Evolutionary conservation across 441 rosid genomes (phyloP).

Genomic region (Pelargonium australe): DNA sequence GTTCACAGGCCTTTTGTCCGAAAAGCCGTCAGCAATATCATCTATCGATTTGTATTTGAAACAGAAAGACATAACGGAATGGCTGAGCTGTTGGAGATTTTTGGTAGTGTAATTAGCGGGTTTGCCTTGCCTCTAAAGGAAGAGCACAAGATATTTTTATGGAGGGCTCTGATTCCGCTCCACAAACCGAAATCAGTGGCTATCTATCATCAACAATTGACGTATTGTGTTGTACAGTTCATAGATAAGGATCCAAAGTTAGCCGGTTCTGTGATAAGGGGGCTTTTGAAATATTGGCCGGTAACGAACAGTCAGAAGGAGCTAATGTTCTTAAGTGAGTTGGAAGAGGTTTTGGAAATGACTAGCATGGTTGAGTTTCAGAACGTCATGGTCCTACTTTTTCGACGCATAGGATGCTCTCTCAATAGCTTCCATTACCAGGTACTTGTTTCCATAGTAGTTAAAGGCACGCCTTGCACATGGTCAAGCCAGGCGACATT

Average conservation of each 20-base stretch:
- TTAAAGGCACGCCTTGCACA: too few relatives aligned
- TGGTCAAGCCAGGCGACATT: too few relatives aligned
- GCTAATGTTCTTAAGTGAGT: constrained; percentile 72
- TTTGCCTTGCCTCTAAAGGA: constrained; percentile 75
- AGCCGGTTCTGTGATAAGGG: constrained; percentile 46
- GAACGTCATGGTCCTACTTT: constrained; percentile 51
- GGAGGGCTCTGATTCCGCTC: constrained; percentile 61
- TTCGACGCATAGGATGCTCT: constrained; percentile 57
- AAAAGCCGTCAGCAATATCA: constrained; percentile 63
- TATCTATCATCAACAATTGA: constrained; percentile 62
- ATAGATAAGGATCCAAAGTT: constrained; percentile 61
- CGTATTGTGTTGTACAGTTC: constrained; percentile 64
- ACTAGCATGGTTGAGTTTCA: constrained; percentile 54
- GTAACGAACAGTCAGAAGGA: constrained; percentile 81
- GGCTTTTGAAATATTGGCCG: constrained; percentile 70
- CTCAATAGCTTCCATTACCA: constrained; percentile 69
- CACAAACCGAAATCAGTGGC: constrained; percentile 72
- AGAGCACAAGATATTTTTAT: constrained; percentile 58
- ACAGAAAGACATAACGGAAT: constrained; percentile 66
- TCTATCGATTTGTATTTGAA: constrained; percentile 64
- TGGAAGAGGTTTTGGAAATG: constrained; percentile 74
- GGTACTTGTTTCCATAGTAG: constrained; percentile 28
- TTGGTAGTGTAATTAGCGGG: constrained; percentile 70
- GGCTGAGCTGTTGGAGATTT: constrained; percentile 67
- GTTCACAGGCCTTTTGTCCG: constrained; percentile 56